These are phyloP conservation scores for Xeromyces bisporus DNA, from an alignment of 495 filamentous ascomycete genomes.

Conservation along the genomic window DNA sequence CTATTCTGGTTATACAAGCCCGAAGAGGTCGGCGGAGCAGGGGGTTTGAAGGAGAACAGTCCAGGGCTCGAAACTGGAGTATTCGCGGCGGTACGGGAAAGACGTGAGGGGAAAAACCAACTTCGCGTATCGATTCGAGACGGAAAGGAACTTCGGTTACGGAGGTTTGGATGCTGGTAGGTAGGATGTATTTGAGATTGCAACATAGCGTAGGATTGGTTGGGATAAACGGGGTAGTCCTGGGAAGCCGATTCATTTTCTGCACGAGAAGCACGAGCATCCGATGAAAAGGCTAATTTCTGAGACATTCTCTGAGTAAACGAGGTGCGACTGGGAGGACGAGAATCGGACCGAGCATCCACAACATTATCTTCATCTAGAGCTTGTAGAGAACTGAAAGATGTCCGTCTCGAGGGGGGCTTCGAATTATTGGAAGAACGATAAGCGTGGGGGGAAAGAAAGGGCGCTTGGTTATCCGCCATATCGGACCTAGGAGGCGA, in stretches of 20 bases:
- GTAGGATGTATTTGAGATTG: constrained; percentile 33
- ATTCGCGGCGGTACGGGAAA: constrained; percentile 37
- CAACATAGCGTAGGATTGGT: constrained; percentile 35
- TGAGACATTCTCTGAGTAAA: constrained; percentile 13
- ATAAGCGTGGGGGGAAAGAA: constrained; percentile 24
- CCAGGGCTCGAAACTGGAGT: constrained; percentile 54
- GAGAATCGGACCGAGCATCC: constrained; percentile 23
- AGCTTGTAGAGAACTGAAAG: constrained; percentile 30
- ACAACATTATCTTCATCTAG: constrained; percentile 29
- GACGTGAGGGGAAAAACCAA: constrained; percentile 16
- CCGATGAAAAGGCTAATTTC: constrained; percentile 10
- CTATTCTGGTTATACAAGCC: constrained; percentile 31
- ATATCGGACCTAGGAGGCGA: constrained; percentile 10
- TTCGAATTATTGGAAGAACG: constrained; percentile 18
- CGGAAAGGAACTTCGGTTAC: constrained; percentile 25
- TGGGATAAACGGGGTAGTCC: constrained; percentile 35
- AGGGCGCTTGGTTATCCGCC: constrained; percentile 16
- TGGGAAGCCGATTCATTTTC: constrained; percentile 1
- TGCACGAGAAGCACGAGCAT: constrained; percentile 4
- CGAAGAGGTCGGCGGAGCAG: constrained; percentile 25
- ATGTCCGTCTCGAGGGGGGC: constrained; percentile 26
- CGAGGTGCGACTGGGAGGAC: constrained; percentile 10
- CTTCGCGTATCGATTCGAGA: constrained; percentile 19
- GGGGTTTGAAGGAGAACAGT: constrained; percentile 38
- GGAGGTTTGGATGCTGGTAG: constrained; percentile 22